Percentiles rank a stretch among this genome's conserved stretches.
phyloP scores from a whole-genome alignment of 257 asterid species.

The Gynochthodes officinalis region DNA sequence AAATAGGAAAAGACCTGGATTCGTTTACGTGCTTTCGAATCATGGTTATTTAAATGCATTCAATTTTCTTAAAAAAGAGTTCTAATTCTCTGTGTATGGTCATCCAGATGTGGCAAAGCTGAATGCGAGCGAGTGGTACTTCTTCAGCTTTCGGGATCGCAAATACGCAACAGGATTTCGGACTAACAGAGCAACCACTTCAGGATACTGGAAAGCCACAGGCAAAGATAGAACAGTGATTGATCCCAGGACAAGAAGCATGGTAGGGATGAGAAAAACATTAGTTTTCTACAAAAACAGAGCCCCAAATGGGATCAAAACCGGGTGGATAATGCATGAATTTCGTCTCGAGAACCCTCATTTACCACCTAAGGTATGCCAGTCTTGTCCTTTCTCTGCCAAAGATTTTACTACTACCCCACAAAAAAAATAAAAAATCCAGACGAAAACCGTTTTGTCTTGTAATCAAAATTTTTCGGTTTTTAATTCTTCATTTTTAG shows the following conservation, averaged over 20 bases:
- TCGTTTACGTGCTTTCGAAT: too few species aligned
- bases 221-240: constrained; percentile 69
- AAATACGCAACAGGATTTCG: constrained; percentile 79
- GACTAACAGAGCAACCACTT: constrained; percentile 65
- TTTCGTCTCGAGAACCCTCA: constrained; percentile 78
- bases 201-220: constrained; percentile 96
- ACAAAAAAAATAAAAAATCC: too few species aligned
- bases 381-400: background rate
- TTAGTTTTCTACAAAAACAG: constrained; percentile 76
- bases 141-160: constrained; percentile 81
- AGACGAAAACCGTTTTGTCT: too few species aligned
- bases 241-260: constrained; percentile 34
- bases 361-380: constrained; percentile 74
- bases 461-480: background rate
- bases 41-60: too few species aligned
- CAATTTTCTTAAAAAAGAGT: too few species aligned
- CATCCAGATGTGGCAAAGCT: constrained; percentile 65
- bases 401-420: background rate
- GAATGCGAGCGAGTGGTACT: constrained; percentile 84
- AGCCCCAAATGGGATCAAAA: constrained; percentile 85
- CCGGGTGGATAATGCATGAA: constrained; percentile 94
- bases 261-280: constrained; percentile 88
- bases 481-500: background rate
- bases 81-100: background rate
- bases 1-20: too few species aligned